Conservation (phyloP, 371 early-diverging fungal genomes). For the Rhizopus sp. region DNA sequence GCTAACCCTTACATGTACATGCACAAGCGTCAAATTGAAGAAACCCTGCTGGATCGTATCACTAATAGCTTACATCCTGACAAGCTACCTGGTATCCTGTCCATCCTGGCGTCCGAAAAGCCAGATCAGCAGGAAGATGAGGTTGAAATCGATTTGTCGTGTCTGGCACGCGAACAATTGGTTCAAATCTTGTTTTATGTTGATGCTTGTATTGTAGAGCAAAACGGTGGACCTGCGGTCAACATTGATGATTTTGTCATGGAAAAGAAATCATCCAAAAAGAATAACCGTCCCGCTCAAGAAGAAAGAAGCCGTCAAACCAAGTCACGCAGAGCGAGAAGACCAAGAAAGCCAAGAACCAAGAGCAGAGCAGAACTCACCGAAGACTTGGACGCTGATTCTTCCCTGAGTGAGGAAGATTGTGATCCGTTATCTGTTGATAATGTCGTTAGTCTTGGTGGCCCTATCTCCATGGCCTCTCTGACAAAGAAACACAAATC, state of each 20-base stretch:
- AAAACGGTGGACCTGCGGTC: slow-evolving; percentile 49
- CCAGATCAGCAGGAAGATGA: slow-evolving; percentile 33
- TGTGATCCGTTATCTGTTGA: slow-evolving; percentile 2
- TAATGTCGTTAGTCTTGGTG: slow-evolving; percentile 9
- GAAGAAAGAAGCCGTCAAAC: slow-evolving; percentile 3
- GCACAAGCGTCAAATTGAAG: slow-evolving; percentile 54
- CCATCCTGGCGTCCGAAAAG: slow-evolving; percentile 43
- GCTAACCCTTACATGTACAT: slow-evolving; percentile 32
- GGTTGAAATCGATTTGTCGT: slow-evolving; percentile 53
- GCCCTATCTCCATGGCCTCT: slow-evolving; percentile 48
- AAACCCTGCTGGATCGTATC: slow-evolving; percentile 45
- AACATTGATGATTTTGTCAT: slow-evolving; percentile 38
- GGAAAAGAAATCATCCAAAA: slow-evolving; percentile 16
- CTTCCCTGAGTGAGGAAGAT: slow-evolving; percentile 19
- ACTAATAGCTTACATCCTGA: slow-evolving; percentile 45
- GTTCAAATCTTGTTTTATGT: slow-evolving; percentile 47
- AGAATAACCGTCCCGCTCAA: slow-evolving; percentile 17
- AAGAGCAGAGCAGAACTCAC: slow-evolving; percentile 25
- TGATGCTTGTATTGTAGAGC: slow-evolving; percentile 51
- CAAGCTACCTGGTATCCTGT: slow-evolving; percentile 48
- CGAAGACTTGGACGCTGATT: slow-evolving; percentile 25
- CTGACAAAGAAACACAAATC: slow-evolving; percentile 26
- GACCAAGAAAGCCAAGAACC: slow-evolving; percentile 15
- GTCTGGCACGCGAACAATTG: slow-evolving; percentile 46
- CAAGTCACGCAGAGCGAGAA: slow-evolving; percentile 7